phyloP scores from a whole-genome alignment of 2,329 filamentous ascomycete genomes.

The Pseudonectria buxi region DNA sequence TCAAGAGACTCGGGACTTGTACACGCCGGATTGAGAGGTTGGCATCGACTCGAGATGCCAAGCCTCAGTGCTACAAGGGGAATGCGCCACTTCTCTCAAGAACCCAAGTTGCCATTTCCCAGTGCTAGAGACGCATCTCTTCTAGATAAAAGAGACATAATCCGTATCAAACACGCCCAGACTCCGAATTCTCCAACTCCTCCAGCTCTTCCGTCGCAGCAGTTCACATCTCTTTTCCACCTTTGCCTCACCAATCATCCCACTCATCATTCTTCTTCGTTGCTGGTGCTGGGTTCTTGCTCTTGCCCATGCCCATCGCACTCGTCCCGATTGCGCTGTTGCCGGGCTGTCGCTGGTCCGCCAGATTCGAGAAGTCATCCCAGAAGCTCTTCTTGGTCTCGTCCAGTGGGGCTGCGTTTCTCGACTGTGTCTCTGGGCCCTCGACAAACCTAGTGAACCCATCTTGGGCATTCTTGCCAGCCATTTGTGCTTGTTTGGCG shows the following conservation, averaged over 20 bases:
- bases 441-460: constrained; percentile 85
- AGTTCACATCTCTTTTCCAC: constrained; percentile 5
- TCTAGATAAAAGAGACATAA: too few relatives aligned
- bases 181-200: constrained; percentile 23
- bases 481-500: constrained; percentile 59
- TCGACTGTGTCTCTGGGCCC: constrained; percentile 44
- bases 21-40: too few relatives aligned
- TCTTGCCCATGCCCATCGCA: constrained; percentile 50
- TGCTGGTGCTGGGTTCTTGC: constrained; percentile 24
- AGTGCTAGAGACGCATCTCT: too few relatives aligned
- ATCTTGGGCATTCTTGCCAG: constrained; percentile 69
- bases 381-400: constrained; percentile 78
- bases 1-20: too few relatives aligned
- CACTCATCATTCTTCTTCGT: constrained; percentile 48
- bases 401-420: constrained; percentile 41
- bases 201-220: constrained; percentile 8
- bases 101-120: too few relatives aligned
- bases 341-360: constrained; percentile 44
- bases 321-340: constrained; percentile 51
- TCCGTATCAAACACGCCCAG: constrained; percentile 19
- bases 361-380: constrained; percentile 77
- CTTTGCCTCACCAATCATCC: constrained; percentile 51
- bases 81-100: too few relatives aligned
- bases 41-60: too few relatives aligned
- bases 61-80: too few relatives aligned